phyloP scores from a whole-genome alignment of 805 yeast species.

The Ogataea pilisensis region DNA sequence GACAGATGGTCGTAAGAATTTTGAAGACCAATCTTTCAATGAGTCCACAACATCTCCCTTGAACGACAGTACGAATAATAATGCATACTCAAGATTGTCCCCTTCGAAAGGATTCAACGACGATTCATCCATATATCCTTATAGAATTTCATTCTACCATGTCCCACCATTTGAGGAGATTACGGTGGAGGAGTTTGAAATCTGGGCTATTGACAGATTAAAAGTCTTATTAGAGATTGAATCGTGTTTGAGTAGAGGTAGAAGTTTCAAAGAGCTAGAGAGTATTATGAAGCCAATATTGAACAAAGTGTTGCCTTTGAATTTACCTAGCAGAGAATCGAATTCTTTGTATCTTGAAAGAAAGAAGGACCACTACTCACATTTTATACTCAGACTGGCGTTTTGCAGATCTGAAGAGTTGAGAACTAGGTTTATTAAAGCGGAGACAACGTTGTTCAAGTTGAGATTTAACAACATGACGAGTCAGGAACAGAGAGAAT shows the following conservation, averaged over 20 bases:
- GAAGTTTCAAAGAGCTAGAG: slow-evolving; percentile 62
- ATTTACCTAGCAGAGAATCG: slow-evolving; percentile 39
- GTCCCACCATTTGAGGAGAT: slow-evolving; percentile 80
- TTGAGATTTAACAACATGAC: slow-evolving; percentile 65
- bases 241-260: slow-evolving; percentile 61
- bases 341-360: slow-evolving; percentile 51
- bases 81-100: neutral
- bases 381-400: slow-evolving; percentile 80
- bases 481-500: slow-evolving; percentile 61
- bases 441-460: slow-evolving; percentile 72
- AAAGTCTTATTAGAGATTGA: slow-evolving; percentile 83
- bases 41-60: slow-evolving; percentile 10
- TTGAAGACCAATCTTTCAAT: slow-evolving; percentile 33
- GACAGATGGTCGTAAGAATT: slow-evolving; percentile 69
- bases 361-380: slow-evolving; percentile 88
- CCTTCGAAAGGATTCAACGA: slow-evolving; percentile 26
- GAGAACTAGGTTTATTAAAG: slow-evolving; percentile 69
- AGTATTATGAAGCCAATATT: slow-evolving; percentile 60
- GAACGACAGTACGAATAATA: slow-evolving; percentile 5
- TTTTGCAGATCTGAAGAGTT: slow-evolving; percentile 86
- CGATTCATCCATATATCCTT: slow-evolving; percentile 36
- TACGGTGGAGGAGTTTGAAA: slow-evolving; percentile 88
- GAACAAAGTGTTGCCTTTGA: slow-evolving; percentile 60
- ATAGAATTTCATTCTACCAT: slow-evolving; percentile 70
- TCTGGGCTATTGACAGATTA: slow-evolving; percentile 92